phyloP scores from a whole-genome alignment of 768 basidiomycete species.

The Pholiota conissans region DNA sequence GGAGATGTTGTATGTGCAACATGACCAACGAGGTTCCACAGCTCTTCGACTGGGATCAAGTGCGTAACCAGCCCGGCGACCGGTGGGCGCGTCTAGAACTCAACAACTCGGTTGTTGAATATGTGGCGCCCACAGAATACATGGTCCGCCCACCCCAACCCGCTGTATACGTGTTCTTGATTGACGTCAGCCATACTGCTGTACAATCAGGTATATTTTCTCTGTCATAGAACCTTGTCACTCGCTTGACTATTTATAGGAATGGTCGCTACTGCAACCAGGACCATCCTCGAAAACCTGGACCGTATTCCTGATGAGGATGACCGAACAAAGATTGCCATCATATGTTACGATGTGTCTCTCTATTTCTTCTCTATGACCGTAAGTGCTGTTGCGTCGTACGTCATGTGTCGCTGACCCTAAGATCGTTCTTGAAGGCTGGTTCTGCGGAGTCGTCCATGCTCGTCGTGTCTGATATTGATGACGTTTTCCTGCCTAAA shows the following conservation, averaged over 20 bases:
- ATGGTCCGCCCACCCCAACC: conserved; percentile 99
- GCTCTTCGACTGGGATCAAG: conserved; percentile 97
- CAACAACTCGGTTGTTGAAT: conserved; percentile 94
- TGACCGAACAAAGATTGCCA: conserved; percentile 85
- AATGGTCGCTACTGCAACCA: conserved; percentile 98
- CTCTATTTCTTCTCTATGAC: conserved; percentile 97
- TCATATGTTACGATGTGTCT: conserved; percentile 89
- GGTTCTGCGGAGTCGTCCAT: conserved; percentile 81
- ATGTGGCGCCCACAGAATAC: conserved; percentile 97
- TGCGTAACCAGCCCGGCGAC: conserved; percentile 90
- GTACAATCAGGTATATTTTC: conserved; percentile 76
- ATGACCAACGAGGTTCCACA: conserved; percentile 99
- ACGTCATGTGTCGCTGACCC: not conserved
- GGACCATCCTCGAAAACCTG: conserved; percentile 93
- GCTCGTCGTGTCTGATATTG: conserved; percentile 96
- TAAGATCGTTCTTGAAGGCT: conserved; percentile 38
- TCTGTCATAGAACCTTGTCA: not conserved
- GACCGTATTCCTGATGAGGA: conserved; percentile 96
- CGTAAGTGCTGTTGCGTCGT: conserved; percentile 43
- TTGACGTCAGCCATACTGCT: conserved; percentile 93
- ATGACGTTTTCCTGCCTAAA: conserved; percentile 97
- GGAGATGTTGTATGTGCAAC: conserved; percentile 99
- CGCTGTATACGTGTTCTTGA: conserved; percentile 94
- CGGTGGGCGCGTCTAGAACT: conserved; percentile 93
- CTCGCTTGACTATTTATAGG: conserved; percentile 41